A percentile compares a stretch with the other conserved stretches of the same genome.
phyloP scores from a whole-genome alignment of 2,329 filamentous ascomycete genomes.

The Simplicillium sp. region DNA sequence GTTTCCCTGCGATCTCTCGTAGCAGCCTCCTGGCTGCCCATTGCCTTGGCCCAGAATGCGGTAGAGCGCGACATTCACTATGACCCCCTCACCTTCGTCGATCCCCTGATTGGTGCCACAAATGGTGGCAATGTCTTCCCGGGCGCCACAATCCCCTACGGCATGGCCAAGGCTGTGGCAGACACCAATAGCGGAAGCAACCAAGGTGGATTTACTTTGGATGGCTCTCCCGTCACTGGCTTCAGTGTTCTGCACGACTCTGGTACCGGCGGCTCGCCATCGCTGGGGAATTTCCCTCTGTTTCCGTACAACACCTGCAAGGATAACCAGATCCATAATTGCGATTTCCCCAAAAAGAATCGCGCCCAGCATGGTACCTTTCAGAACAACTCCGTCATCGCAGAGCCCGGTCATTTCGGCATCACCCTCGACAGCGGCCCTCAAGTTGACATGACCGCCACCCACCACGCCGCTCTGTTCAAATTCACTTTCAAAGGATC shows the following conservation, averaged over 20 bases:
- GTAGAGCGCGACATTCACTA: slow-evolving; percentile 13
- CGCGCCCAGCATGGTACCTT: slow-evolving; percentile 33
- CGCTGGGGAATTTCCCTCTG: slow-evolving; percentile 63
- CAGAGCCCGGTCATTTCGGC: slow-evolving; percentile 56
- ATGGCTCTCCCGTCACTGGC: slow-evolving; percentile 38
- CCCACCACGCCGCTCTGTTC: slow-evolving; percentile 58
- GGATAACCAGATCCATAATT: slow-evolving; percentile 50
- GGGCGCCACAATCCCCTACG: slow-evolving; percentile 32
- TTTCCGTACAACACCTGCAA: slow-evolving; percentile 57
- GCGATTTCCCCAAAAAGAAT: slow-evolving; percentile 44
- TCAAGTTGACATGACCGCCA: slow-evolving; percentile 56
- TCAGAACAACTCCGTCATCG: slow-evolving; percentile 38
- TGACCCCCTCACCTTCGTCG: slow-evolving; percentile 19
- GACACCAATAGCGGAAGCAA: slow-evolving; percentile 44
- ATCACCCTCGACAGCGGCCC: slow-evolving; percentile 50
- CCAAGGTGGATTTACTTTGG: slow-evolving; percentile 47
- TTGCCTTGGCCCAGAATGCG: not conserved
- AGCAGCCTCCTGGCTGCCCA: not conserved
- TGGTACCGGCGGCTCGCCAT: slow-evolving; percentile 48
- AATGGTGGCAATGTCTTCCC: slow-evolving; percentile 33
- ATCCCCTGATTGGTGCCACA: slow-evolving; percentile 30
- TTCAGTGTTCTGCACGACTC: slow-evolving; percentile 51
- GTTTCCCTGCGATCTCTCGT: not conserved
- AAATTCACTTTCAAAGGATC: slow-evolving; percentile 50
- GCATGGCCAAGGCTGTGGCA: slow-evolving; percentile 48